Percentiles rank a stretch among this genome's conserved stretches.
Evolutionary conservation across 73 alveolate genomes (phyloP).

Genomic region (Blepharisma stoltei): DNA sequence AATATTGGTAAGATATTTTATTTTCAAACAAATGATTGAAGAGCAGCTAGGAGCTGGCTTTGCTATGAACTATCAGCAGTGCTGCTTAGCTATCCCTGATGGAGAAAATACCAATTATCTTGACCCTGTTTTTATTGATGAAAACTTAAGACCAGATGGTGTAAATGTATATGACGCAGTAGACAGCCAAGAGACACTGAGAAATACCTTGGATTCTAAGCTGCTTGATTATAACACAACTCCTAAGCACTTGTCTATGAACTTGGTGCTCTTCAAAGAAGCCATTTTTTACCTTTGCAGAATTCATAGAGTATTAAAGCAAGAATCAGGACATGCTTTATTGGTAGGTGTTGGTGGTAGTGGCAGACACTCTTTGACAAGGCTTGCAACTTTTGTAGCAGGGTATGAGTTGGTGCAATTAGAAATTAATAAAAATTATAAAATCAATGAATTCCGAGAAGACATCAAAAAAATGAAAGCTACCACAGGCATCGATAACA

Average conservation of each 20-base stretch:
- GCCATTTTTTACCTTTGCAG: slow-evolving; percentile 95
- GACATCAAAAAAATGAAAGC: slow-evolving; percentile 84
- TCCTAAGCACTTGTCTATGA: slow-evolving; percentile 62
- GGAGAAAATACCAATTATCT: slow-evolving; percentile 29
- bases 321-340: slow-evolving; percentile 96
- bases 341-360: slow-evolving; percentile 97
- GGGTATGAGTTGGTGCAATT: slow-evolving; percentile 77
- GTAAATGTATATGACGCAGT: slow-evolving; percentile 82
- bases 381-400: slow-evolving; percentile 89
- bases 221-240: slow-evolving; percentile 47
- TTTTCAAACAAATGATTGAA: slow-evolving; percentile 41
- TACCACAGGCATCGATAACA: slow-evolving; percentile 42
- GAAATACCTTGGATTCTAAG: slow-evolving; percentile 25
- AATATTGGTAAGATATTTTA: too few species aligned
- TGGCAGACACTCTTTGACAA: slow-evolving; percentile 92
- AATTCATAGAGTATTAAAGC: slow-evolving; percentile 89
- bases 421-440: slow-evolving; percentile 84
- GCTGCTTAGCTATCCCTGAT: slow-evolving; percentile 59
- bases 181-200: slow-evolving; percentile 72
- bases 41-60: slow-evolving; percentile 76
- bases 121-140: slow-evolving; percentile 49
- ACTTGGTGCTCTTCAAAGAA: slow-evolving; percentile 84
- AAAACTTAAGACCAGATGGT: slow-evolving; percentile 67
- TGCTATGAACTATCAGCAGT: slow-evolving; percentile 77
- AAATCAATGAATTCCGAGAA: slow-evolving; percentile 80